A percentile compares a stretch with the other conserved stretches of the same genome.
These are phyloP conservation scores for Cryptococcus sp. DNA, from an alignment of 1,284 basidiomycete genomes.

Conservation along the genomic window DNA sequence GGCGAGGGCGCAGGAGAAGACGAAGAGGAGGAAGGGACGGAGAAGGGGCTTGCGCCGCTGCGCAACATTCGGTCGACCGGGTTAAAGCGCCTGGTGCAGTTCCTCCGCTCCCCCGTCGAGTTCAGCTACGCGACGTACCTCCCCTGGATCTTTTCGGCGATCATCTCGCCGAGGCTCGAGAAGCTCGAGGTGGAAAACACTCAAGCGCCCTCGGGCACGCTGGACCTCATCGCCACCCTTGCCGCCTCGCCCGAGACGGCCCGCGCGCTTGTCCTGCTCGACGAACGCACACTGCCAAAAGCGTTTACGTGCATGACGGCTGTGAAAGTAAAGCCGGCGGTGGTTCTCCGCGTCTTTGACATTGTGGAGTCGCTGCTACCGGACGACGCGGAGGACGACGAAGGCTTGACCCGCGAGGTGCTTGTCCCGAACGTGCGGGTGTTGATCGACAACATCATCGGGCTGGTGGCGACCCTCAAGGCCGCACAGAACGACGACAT, in stretches of 20 bases:
- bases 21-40: slow-evolving; percentile 47
- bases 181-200: slow-evolving; percentile 80
- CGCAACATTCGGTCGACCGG: slow-evolving; percentile 75
- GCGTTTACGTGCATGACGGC: slow-evolving; percentile 78
- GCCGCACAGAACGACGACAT: slow-evolving; percentile 62
- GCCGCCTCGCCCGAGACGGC: slow-evolving; percentile 61
- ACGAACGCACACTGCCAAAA: slow-evolving; percentile 67
- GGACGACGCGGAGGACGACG: slow-evolving; percentile 38
- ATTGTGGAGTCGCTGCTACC: slow-evolving; percentile 72
- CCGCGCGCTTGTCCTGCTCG: slow-evolving; percentile 65
- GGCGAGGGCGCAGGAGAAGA: slow-evolving; percentile 40
- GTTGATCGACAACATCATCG: slow-evolving; percentile 70
- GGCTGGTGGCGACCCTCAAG: slow-evolving; percentile 61
- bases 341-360: slow-evolving; percentile 78
- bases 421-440: slow-evolving; percentile 72
- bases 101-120: slow-evolving; percentile 66
- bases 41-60: slow-evolving; percentile 51
- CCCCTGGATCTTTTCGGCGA: slow-evolving; percentile 61
- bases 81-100: slow-evolving; percentile 80
- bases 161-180: slow-evolving; percentile 79
- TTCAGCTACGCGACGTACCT: slow-evolving; percentile 79
- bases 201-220: slow-evolving; percentile 82
- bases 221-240: slow-evolving; percentile 85
- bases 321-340: slow-evolving; percentile 79
- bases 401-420: slow-evolving; percentile 52